Conservation (phyloP, 2,329 filamentous ascomycete genomes). For the Colletotrichum destructivum region DNA sequence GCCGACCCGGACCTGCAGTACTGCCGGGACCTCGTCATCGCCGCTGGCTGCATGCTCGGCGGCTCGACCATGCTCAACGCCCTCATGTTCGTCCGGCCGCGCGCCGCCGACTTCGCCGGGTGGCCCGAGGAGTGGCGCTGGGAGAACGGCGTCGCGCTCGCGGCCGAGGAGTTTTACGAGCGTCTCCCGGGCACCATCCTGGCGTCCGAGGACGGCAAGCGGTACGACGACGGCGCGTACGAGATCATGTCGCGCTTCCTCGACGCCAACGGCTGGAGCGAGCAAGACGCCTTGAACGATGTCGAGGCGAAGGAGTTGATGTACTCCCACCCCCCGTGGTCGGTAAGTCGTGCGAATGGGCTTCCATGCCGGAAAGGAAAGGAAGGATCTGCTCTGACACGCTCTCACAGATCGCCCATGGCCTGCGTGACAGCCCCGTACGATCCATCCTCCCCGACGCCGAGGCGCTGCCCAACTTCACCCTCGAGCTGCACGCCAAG, state of each 20-base stretch:
- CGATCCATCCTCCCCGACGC: conserved; percentile 58
- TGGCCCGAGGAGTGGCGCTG: conserved; percentile 44
- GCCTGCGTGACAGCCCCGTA: conserved; percentile 42
- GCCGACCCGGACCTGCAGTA: conserved; percentile 36
- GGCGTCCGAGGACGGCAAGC: conserved; percentile 40
- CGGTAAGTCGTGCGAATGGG: conserved; percentile 8
- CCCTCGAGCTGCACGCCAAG: conserved; percentile 42
- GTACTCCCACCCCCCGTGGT: conserved; percentile 44
- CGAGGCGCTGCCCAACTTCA: conserved; percentile 56
- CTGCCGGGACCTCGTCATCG: conserved; percentile 48
- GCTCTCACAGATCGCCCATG: conserved; percentile 36
- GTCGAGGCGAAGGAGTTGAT: conserved; percentile 42
- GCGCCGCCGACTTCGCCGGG: conserved; percentile 30
- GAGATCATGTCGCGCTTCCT: conserved; percentile 42
- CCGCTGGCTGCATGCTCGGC: conserved; percentile 52
- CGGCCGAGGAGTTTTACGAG: conserved; percentile 43
- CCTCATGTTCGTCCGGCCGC: conserved; percentile 46
- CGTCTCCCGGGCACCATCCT: conserved; percentile 41
- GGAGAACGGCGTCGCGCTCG: conserved; percentile 41
- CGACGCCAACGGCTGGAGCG: conserved; percentile 41
- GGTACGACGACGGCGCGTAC: conserved; percentile 43
- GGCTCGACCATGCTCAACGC: conserved; percentile 50
- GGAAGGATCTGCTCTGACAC: not conserved
- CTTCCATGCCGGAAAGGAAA: not conserved
- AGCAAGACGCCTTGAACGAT: conserved; percentile 39